These are phyloP conservation scores for Coemansia sp. DNA, from an alignment of 192 early-diverging fungal genomes.

Conservation along the genomic window DNA sequence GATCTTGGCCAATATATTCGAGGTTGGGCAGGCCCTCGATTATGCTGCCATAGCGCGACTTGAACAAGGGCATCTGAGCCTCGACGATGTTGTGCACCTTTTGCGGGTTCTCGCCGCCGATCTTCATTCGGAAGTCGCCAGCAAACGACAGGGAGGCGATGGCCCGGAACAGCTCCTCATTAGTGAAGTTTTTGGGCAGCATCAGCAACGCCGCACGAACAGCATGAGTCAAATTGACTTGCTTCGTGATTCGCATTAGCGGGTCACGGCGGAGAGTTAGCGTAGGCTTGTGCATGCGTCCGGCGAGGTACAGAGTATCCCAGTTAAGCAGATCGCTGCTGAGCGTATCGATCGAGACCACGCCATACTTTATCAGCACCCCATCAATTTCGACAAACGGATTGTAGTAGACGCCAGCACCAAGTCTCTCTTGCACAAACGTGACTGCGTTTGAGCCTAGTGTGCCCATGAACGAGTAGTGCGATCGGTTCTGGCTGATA, in stretches of 20 bases:
- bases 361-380: constrained; percentile 92
- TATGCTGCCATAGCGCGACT: constrained; percentile 51
- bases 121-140: constrained; percentile 91
- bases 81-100: constrained; percentile 95
- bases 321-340: constrained; percentile 90
- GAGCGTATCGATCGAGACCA: constrained; percentile 87
- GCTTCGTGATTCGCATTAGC: constrained; percentile 57
- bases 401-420: constrained; percentile 96
- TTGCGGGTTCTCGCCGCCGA: constrained; percentile 94
- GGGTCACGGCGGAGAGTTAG: constrained; percentile 53
- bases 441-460: constrained; percentile 76
- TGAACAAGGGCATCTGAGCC: constrained; percentile 60
- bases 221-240: constrained; percentile 85
- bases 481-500: constrained; percentile 83
- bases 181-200: constrained; percentile 80
- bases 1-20: constrained; percentile 41
- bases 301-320: constrained; percentile 94
- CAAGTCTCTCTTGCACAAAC: constrained; percentile 78
- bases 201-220: constrained; percentile 80
- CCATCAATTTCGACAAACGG: constrained; percentile 87
- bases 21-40: constrained; percentile 54
- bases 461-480: constrained; percentile 83
- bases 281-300: constrained; percentile 94
- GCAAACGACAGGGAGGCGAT: constrained; percentile 87
- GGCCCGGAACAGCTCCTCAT: constrained; percentile 74